Base-by-base conservation (phyloP, 75 land plant species). In the Picea glauca region DNA sequence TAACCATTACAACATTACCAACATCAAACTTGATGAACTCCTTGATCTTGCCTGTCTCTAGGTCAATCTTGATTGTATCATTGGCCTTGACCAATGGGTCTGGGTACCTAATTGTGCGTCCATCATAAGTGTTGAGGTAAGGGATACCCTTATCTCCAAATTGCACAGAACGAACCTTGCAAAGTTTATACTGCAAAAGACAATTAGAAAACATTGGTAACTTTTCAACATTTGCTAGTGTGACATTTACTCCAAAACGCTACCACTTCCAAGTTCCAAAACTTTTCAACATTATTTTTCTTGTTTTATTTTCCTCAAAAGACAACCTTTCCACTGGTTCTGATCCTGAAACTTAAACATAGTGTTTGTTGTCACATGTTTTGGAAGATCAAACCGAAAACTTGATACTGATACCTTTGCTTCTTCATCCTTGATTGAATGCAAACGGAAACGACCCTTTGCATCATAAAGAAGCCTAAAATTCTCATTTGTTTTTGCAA, bases 21-120 rank as follows among this genome's bases (percentile, higher is more conserved):
- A 95, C 93, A 84, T 93, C 98, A 84, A 95, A 95, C 86, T 95
- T 95, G 85, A 95, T 93, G 84, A 93, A 93, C 58, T 95, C 98
- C 46, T 78, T 80, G 23, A 95, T 90, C 82, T 95, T 95, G 60
- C 90, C 89, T 31, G 85, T 81, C 78, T 95, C 98, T 5, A 93
- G 76, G 60, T 95, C 93, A 58, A 95, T 79, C 85, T 95, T 95
- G 72, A 93, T 85, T 65, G 98, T 95, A 81, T 95, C 96, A 82
- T 95, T 95, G 58, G 91, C 96, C 79, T 88, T 93, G 88, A 95
- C 88, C 23, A 95, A 86, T n/a, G 98, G 96, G 79, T 95, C 98
- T n/a, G 96, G 98, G 82, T 95, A 90, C 43, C 90, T 78, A 74
- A 81, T 81, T 15, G 86, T 81, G n/a, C 86, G 84, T 6, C 97